phyloP scores from a whole-genome alignment of 1,284 basidiomycete species.

The Cutaneotrichosporon sp. region DNA sequence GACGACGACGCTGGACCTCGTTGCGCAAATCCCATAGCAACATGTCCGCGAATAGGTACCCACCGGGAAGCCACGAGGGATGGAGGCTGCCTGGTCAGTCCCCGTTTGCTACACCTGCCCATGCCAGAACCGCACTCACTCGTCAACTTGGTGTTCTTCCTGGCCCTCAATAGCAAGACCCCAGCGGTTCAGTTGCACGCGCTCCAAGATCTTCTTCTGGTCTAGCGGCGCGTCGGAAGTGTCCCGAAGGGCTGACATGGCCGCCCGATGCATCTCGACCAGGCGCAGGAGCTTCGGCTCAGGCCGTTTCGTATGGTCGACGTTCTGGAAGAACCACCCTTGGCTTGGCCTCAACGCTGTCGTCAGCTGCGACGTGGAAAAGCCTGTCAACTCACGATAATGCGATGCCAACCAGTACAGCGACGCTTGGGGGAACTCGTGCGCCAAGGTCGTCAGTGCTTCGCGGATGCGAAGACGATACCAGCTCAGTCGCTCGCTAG shows the following conservation, averaged over 20 bases:
- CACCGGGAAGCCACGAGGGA: constrained; percentile 7
- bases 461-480: constrained; percentile 15
- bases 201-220: neutral
- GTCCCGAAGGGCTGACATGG: constrained; percentile 10
- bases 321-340: constrained; percentile 18
- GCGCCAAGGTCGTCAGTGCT: constrained; percentile 3
- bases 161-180: constrained; percentile 14
- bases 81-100: constrained; percentile 11
- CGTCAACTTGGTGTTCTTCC: constrained; percentile 18
- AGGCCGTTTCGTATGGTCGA: neutral
- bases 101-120: too few relatives aligned
- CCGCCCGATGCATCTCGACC: constrained; percentile 12
- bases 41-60: constrained; percentile 22
- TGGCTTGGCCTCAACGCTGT: constrained; percentile 3
- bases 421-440: constrained; percentile 11
- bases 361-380: neutral
- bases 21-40: constrained; percentile 16
- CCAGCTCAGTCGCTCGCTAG: constrained; percentile 10
- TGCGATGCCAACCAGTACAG: constrained; percentile 18
- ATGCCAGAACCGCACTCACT: constrained; percentile 11
- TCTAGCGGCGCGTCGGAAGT: neutral
- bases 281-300: constrained; percentile 13
- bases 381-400: constrained; percentile 16
- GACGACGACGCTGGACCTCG: constrained; percentile 2
- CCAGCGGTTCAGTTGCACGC: constrained; percentile 11